Percentiles rank a stretch among this genome's conserved stretches.
Evolutionary conservation across 495 filamentous ascomycete genomes (phyloP).

Genomic region (Zalerion maritima): DNA sequence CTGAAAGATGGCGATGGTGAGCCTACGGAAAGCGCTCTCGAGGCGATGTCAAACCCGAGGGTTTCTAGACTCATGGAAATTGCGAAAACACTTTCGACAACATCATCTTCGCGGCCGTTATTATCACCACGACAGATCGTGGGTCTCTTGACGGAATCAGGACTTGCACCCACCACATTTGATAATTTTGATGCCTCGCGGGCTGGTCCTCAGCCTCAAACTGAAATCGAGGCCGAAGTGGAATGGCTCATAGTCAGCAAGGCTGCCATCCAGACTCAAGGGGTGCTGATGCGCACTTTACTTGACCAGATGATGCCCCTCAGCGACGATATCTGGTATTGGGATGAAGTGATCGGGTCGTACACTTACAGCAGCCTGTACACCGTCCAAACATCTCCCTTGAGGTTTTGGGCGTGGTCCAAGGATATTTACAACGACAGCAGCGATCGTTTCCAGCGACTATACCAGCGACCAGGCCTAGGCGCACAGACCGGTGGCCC

Average conservation of each 20-base stretch:
- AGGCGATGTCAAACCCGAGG: slow-evolving; percentile 20
- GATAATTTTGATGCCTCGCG: slow-evolving; percentile 1
- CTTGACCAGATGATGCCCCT: slow-evolving; percentile 69
- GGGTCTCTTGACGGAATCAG: slow-evolving; percentile 43
- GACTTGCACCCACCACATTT: slow-evolving; percentile 16
- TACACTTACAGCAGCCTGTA: slow-evolving; percentile 59
- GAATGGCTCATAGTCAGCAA: slow-evolving; percentile 83
- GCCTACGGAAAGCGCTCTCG: slow-evolving; percentile 3
- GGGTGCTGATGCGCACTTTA: slow-evolving; percentile 54
- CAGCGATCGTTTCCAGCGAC: slow-evolving; percentile 25
- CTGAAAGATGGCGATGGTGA: slow-evolving; percentile 8
- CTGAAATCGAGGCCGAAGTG: slow-evolving; percentile 45
- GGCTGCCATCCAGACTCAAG: slow-evolving; percentile 72
- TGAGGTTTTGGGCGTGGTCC: slow-evolving; percentile 50
- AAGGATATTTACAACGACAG: slow-evolving; percentile 48
- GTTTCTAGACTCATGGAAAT: slow-evolving; percentile 43
- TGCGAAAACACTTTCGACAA: slow-evolving; percentile 53
- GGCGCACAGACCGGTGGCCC: slow-evolving; percentile 2
- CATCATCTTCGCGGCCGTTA: slow-evolving; percentile 38
- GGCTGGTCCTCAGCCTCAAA: slow-evolving; percentile 9
- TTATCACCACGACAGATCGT: slow-evolving; percentile 39
- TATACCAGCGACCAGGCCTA: slow-evolving; percentile 12
- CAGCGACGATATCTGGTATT: slow-evolving; percentile 78
- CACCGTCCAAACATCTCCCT: slow-evolving; percentile 66
- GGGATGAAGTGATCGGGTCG: slow-evolving; percentile 70